A percentile compares a stretch with the other conserved stretches of the same genome.
phyloP scores from a whole-genome alignment of 2,329 filamentous ascomycete species.

The Penicillium hordei region DNA sequence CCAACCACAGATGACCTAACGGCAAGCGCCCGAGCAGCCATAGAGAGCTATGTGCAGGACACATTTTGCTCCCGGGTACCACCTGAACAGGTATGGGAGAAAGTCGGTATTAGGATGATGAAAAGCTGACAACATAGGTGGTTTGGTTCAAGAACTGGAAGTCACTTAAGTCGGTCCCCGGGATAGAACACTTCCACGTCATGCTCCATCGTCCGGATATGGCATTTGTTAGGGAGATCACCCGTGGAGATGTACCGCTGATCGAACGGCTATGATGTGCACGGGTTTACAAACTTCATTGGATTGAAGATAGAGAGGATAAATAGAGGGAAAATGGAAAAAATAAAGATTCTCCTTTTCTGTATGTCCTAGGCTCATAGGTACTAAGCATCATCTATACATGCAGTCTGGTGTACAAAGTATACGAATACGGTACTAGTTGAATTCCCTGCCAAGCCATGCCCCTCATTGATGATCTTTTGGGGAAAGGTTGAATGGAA shows the following conservation, averaged over 20 bases:
- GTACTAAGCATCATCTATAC: not conserved
- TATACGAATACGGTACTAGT: not conserved
- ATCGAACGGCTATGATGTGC: conserved; percentile 44
- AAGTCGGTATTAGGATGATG: conserved; percentile 27
- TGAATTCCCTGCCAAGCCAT: conserved; percentile 16
- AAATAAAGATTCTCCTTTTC: not conserved
- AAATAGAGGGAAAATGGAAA: not conserved
- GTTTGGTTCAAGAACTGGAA: conserved; percentile 95
- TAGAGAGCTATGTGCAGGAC: conserved; percentile 68
- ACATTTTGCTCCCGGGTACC: conserved; percentile 59
- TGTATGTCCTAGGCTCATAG: not conserved
- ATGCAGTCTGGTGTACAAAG: not conserved
- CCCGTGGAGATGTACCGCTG: conserved; percentile 70
- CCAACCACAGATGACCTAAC: conserved; percentile 66
- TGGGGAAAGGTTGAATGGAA: not conserved
- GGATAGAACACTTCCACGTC: conserved; percentile 92
- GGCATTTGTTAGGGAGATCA: conserved; percentile 68
- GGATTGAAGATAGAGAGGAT: not conserved
- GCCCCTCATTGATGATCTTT: conserved; percentile 23
- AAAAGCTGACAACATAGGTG: conserved; percentile 45
- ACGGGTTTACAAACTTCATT: not conserved
- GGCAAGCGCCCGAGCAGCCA: conserved; percentile 59
- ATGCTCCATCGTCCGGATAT: conserved; percentile 78
- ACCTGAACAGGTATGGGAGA: conserved; percentile 36
- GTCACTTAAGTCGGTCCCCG: conserved; percentile 77